Base-by-base conservation (phyloP, 495 filamentous ascomycete species). In the Aspergillus diversus region DNA sequence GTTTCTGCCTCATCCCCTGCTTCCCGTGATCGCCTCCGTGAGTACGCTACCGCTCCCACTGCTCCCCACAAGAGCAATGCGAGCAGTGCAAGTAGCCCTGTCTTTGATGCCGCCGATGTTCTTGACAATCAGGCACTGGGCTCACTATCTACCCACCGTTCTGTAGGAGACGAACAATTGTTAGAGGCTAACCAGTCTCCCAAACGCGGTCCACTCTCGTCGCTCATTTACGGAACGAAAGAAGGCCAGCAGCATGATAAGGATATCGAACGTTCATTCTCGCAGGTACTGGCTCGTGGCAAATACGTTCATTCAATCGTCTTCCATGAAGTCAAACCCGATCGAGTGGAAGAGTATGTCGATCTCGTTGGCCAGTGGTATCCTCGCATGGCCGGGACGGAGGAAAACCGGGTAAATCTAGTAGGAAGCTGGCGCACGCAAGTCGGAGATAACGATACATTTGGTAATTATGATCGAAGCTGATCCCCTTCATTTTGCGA, bases 261-360 rank as follows among this genome's bases (percentile, higher is more conserved):
- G 56, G 93, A 97, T 78, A 93, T 99, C 69, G 92, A 98, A 81
- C 87, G 92, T 52, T 93, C 90, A 68, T 99, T 97, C 79, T 92
- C 88, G 33, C 91, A 97, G 75, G 91, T 97, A 33, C 81, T 99
- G 34, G 96, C 96, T 11, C 86, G 95, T 64, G 95, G 95, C 58
- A 99, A 99, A 79, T 99, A 99, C 73, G 94, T 99, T 59, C 95
- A 99, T 72, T 93, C 91, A 55, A 97, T 99, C 73, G 94, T 97
- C 37, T 92, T 97, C 75, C 96, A 99, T 80, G 87, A 95, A 51
- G 96, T 98, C 60, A 93, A 94, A 79, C 93, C 95, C 64, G 92
- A 97, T 68, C 91, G 90, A 76, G 93, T 97, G 21, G 93, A 96
- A 61, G 95, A 97, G 71, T 99, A 99, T 73, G 87, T 94, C 32